Conservation (phyloP, 1,139 yeast species). For the Pichia sp. region DNA sequence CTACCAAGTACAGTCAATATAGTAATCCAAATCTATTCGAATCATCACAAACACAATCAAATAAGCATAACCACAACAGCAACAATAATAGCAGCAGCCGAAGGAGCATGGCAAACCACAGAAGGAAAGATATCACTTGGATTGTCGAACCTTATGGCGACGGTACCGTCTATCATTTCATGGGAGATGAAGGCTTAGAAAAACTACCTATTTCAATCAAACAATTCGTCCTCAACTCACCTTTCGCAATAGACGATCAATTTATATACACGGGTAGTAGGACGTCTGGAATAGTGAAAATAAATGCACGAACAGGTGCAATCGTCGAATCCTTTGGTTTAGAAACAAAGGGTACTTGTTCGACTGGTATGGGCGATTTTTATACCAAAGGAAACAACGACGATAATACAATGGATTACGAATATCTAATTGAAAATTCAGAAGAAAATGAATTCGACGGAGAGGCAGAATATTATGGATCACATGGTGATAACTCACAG, state of each 20-base stretch:
- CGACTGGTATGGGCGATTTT: neutral
- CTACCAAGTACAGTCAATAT: neutral
- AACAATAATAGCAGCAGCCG: neutral
- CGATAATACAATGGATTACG: neutral
- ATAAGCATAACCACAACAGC: constrained; percentile 4
- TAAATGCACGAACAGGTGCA: constrained; percentile 76
- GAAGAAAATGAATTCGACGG: constrained; percentile 9
- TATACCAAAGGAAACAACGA: neutral
- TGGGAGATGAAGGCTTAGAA: constrained; percentile 74
- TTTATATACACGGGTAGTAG: constrained; percentile 88
- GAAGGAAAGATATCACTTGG: constrained; percentile 47
- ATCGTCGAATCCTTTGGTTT: constrained; percentile 70
- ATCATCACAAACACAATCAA: neutral
- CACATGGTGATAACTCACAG: constrained; percentile 8
- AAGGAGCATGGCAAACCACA: neutral
- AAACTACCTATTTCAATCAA: constrained; percentile 80
- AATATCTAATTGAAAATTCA: constrained; percentile 6
- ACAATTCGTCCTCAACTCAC: constrained; percentile 79
- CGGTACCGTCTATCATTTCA: constrained; percentile 84
- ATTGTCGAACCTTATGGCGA: constrained; percentile 90
- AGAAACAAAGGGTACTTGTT: constrained; percentile 10
- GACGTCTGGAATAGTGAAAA: constrained; percentile 70
- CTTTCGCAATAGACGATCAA: constrained; percentile 82
- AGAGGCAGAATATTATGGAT: constrained; percentile 8
- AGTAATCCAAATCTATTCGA: neutral